Base-by-base conservation (phyloP, 2,329 filamentous ascomycete species). In the Paracamarosporium sp. region DNA sequence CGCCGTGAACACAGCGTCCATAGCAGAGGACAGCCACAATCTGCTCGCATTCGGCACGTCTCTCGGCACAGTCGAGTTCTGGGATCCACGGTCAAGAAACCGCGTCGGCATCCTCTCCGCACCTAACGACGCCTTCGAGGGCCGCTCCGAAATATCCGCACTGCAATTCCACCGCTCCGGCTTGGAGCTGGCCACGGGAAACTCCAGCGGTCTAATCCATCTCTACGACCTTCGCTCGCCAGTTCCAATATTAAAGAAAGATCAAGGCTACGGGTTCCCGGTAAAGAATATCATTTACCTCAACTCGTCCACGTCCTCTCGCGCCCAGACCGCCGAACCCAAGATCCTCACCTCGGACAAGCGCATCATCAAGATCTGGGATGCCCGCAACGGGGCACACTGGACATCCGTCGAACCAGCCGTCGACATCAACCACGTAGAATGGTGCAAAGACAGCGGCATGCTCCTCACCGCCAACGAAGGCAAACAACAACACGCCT, bases 401-500 rank as follows among this genome's bases (percentile, higher is more conserved):
- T 99, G 95, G 94, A 97, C 95, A 0, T 95, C 92, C 1, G 91
- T 98, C 43, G 95, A 99, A 71, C 95, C 95, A 2, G 86, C 92
- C 7, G 95, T 98, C 6, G 95, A 99, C 73, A 87, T 99, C 68
- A 97, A 98, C 76, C 90, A 92, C 60, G 93, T 99, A 6, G 93
- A 92, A 50, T 97, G 93, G 89, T 93, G 92, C 73, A 93, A 90
- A 63, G 88, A 96, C 67, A 93, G 89, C 27, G 95, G 95, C 54
- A 99, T 99, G 93, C 83, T 99, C 17, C 82, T 99, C 53, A 98
- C 94, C 4, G 95, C 96, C 36, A 99, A 99, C 72, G 95, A 99
- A 80, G 96, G 95, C 56, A 89, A 92, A 67, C 92, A 97, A 65
- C 93, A 97, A 73, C 93, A 98, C 76, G 88, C 92, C 0, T 98